A percentile compares a stretch with the other conserved stretches of the same genome.
phyloP scores from a whole-genome alignment of 352 stramenopile species.

The Phytophthora tentaculata region DNA sequence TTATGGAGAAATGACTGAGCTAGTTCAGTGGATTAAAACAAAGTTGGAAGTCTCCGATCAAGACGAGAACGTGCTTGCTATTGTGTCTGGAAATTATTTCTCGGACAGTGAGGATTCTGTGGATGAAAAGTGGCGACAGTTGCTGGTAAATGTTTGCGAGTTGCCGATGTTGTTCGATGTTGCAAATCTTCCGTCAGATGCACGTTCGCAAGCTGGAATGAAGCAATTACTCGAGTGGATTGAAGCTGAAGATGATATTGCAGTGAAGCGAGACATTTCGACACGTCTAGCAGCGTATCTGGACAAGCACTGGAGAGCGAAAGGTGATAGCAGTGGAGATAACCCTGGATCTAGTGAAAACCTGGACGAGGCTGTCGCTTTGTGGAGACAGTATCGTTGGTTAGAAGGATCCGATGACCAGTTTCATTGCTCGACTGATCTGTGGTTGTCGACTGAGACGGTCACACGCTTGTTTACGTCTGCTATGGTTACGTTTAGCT shows the following conservation, averaged over 20 bases:
- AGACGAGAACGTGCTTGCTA: constrained; percentile 4
- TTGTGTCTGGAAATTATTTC: constrained; percentile 34
- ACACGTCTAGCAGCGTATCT: constrained; percentile 48
- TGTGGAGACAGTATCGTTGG: constrained; percentile 45
- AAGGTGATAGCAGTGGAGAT: not conserved
- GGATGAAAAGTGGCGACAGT: constrained; percentile 35
- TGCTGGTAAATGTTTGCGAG: constrained; percentile 54
- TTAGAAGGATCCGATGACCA: constrained; percentile 45
- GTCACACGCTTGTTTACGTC: constrained; percentile 48
- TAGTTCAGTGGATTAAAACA: constrained; percentile 36
- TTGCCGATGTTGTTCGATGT: constrained; percentile 49
- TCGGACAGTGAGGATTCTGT: constrained; percentile 2
- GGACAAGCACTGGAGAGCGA: constrained; percentile 46
- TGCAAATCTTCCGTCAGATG: constrained; percentile 17
- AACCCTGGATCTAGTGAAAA: too few species aligned
- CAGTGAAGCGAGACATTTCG: constrained; percentile 50
- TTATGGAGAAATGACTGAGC: constrained; percentile 21
- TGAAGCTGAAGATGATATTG: constrained; percentile 37
- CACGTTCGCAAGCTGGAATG: constrained; percentile 30
- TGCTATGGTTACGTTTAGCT: constrained; percentile 55
- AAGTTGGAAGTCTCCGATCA: constrained; percentile 14
- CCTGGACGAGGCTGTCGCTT: constrained; percentile 14
- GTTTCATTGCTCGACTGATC: constrained; percentile 44
- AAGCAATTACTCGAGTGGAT: constrained; percentile 57
- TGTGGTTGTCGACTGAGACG: constrained; percentile 51